Base-by-base conservation (phyloP, 805 yeast genomes). In the Starmerella gropengiesseri region DNA sequence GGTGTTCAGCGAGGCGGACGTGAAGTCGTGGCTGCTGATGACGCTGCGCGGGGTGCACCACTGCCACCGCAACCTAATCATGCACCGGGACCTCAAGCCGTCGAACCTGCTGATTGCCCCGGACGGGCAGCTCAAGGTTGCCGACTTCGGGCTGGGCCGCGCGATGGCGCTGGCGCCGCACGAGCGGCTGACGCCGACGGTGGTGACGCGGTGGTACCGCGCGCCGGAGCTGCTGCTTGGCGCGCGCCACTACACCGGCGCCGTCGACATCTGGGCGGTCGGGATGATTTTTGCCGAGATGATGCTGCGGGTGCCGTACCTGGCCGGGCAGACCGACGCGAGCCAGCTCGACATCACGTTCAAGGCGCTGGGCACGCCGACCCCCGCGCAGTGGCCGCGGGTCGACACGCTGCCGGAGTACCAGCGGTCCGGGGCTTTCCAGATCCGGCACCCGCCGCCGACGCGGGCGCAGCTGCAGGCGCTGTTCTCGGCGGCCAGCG, bases 81-180 rank as follows among this genome's bases (percentile, higher is more conserved):
- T 91, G 39, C 99, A 91, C 58, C 73, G 99, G 51, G 97, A 89
- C 67, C 68, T 89, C 53, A 89, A 89, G 60, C 97, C 97, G 12
- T 84, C 83, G 60, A 91, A 91, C 62, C 68, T 91, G 64, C 66
- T 91, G 43, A 65, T 91, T 28, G 81, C 95, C 0, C 91, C 94
- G 0, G 74, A 73, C 46, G 98, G 99, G 1, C 77, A 81, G 49
- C 68, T 91, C 47, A 91, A 91, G 60, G 71, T 91, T 48, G 98
- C 98, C 2, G 99, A 91, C 83, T 91, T 91, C 66, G 98, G 98
- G 52, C 68, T 89, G 34, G 97, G 97, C 0, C 67, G 98, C 49
- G 74, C 87, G 2, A 66, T 84, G 45, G 89, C 93, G 0, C 70
- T 78, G 14, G 34, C 55, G 19, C 83, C 87, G 0, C 54, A 55